Evolutionary conservation across 768 basidiomycete genomes (phyloP).

Genomic region (Mycena rosella): DNA sequence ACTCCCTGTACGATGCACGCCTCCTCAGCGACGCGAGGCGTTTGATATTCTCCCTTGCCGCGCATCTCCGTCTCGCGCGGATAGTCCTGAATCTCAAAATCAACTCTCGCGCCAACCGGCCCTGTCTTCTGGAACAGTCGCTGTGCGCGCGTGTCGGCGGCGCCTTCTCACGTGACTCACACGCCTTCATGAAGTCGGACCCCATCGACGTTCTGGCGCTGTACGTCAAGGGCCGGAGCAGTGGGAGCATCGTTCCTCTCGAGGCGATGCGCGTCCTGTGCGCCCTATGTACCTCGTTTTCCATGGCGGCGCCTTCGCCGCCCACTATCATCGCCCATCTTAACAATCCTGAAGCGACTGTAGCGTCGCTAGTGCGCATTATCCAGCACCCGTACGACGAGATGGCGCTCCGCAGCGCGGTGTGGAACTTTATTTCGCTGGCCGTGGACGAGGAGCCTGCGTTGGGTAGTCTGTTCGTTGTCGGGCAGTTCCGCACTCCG

Average conservation of each 20-base stretch:
- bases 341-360: constrained; percentile 79
- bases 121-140: constrained; percentile 81
- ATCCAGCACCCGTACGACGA: constrained; percentile 87
- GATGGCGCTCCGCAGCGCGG: constrained; percentile 73
- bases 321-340: constrained; percentile 85
- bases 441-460: constrained; percentile 91
- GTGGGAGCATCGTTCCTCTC: constrained; percentile 70
- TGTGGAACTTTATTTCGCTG: constrained; percentile 88
- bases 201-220: constrained; percentile 81
- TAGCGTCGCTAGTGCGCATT: constrained; percentile 76
- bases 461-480: constrained; percentile 81
- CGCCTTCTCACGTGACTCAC: constrained; percentile 58
- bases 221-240: constrained; percentile 75
- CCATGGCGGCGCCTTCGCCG: constrained; percentile 68
- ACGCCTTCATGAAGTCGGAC: constrained; percentile 63
- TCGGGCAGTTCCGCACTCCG: constrained; percentile 74
- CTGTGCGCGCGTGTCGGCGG: constrained; percentile 74
- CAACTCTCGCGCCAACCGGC: constrained; percentile 54
- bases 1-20: constrained; percentile 70
- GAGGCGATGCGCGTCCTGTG: constrained; percentile 78
- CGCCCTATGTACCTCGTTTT: constrained; percentile 75
- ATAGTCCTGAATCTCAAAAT: constrained; percentile 77
- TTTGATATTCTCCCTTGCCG: constrained; percentile 76
- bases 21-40: constrained; percentile 78
- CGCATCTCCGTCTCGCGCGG: constrained; percentile 72